Base-by-base conservation (phyloP, 257 asterid species). In the Primulina tabacum region DNA sequence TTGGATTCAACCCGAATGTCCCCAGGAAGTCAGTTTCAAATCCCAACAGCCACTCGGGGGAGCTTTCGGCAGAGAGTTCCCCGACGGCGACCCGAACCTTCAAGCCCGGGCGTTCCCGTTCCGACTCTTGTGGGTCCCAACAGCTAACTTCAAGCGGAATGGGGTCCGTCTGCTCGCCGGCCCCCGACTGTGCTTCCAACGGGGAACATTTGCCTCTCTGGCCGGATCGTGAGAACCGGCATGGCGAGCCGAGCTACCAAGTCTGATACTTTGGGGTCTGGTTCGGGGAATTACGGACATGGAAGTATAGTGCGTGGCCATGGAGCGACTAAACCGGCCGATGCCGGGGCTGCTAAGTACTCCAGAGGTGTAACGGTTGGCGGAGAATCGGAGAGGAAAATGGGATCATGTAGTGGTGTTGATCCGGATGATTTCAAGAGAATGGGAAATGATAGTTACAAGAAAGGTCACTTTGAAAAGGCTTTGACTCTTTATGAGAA, bases 381-480 rank as follows among this genome's bases (percentile, higher is more conserved):
- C 20, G 74, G 71, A 60, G 71, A 70, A 50, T 14, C 80, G 58
- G 72, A 29, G 29, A 85, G 78, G 78, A 86, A 69, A 30, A 33
- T 69, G 24, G 82, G 76, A 56, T 65, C 59, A 35, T 38, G 72
- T 67, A 67, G 78, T n/a, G 47, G 65, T 52, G 53, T 66, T 75
- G 90, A 92, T 82, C 89, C 96, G 5, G 99, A 93, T 78, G 99
- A 93, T 80, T 66, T 89, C 18, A 93, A 90, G 82, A 87, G 79
- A 78, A 50, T 82, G 79, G 99, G 96, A 29, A 93, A 93, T 85
- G 92, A 87, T 34, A 72, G 68, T 76, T 87, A 89, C 75, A 83
- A 73, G 62, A 87, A 77, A 78, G 99, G 99, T 20, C 60, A 82
- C 60, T 90, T 82, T 47, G 53, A 70, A 0, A 94, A 89, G 81